phyloP scores from a whole-genome alignment of 208 protist species.

The Trypanosoma cruzi region DNA sequence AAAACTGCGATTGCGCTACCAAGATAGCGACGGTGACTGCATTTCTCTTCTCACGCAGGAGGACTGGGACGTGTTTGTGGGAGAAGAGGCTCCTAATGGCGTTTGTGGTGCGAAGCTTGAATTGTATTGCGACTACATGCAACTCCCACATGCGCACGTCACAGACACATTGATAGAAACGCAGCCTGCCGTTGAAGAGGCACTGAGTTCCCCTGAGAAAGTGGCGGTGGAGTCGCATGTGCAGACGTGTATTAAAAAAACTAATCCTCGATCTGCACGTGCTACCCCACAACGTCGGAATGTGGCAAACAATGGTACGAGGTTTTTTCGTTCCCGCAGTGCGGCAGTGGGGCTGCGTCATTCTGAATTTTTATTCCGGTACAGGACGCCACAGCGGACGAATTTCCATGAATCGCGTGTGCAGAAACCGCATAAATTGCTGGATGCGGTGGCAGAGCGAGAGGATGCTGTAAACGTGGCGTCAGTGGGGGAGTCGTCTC shows the following conservation, averaged over 20 bases:
- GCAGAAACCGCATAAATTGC: neutral
- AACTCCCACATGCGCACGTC: constrained; percentile 31
- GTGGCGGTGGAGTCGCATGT: neutral
- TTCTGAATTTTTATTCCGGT: neutral
- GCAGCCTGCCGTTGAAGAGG: constrained; percentile 1
- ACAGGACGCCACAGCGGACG: neutral
- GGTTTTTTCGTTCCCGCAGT: constrained; percentile 5
- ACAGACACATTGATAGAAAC: neutral
- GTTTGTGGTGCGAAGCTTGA: constrained; percentile 41
- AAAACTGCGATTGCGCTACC: constrained; percentile 75
- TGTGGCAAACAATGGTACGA: neutral
- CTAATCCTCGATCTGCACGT: neutral
- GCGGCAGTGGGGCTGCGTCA: neutral
- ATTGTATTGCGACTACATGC: constrained; percentile 69
- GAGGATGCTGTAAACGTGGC: neutral
- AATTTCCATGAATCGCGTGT: constrained; percentile 3
- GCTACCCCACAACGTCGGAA: neutral
- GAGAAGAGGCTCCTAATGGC: constrained; percentile 39
- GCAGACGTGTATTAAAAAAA: neutral
- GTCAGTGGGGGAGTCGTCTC: neutral
- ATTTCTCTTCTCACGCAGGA: constrained; percentile 73
- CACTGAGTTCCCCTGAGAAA: neutral
- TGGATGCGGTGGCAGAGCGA: no score
- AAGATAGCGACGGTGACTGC: constrained; percentile 81
- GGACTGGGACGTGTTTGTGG: constrained; percentile 72